These are phyloP conservation scores for Tephrocybe sp. DNA, from an alignment of 768 basidiomycete genomes.

Conservation along the genomic window DNA sequence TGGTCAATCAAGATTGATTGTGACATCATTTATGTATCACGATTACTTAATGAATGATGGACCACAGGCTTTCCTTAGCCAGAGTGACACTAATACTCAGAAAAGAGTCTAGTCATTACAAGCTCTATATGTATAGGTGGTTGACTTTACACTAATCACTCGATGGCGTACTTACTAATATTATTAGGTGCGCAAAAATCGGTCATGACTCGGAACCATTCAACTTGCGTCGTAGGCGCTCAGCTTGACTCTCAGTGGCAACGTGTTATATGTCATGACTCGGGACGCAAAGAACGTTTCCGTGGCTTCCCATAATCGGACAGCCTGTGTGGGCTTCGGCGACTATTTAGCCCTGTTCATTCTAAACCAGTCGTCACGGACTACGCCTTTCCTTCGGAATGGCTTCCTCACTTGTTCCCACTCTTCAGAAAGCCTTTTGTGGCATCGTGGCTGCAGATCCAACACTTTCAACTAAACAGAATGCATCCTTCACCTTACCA, in stretches of 20 bases:
- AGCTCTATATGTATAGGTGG: too few species aligned
- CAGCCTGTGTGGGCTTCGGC: not conserved
- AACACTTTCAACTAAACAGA: conserved; percentile 9
- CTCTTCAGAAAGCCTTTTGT: conserved; percentile 40
- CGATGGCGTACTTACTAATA: too few species aligned
- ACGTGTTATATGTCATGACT: conserved; percentile 1
- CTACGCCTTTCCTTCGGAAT: not conserved
- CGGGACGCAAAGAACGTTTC: not conserved
- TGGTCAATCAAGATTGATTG: not conserved
- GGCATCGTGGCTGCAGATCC: not conserved
- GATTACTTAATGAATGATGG: too few species aligned
- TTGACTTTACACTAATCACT: too few species aligned
- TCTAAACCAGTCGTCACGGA: not conserved
- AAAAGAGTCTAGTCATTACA: too few species aligned
- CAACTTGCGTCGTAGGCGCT: too few species aligned
- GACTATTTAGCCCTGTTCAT: not conserved
- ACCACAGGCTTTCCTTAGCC: too few species aligned
- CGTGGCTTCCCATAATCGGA: not conserved
- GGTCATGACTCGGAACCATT: too few species aligned
- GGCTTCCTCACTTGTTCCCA: conserved; percentile 11
- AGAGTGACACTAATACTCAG: too few species aligned
- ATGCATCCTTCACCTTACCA: not conserved
- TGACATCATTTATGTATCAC: conserved; percentile 1
- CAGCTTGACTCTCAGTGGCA: not conserved
- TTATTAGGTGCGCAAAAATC: too few species aligned